Conservation (phyloP, 176 grass and related monocot species). For the Carex pumila region DNA sequence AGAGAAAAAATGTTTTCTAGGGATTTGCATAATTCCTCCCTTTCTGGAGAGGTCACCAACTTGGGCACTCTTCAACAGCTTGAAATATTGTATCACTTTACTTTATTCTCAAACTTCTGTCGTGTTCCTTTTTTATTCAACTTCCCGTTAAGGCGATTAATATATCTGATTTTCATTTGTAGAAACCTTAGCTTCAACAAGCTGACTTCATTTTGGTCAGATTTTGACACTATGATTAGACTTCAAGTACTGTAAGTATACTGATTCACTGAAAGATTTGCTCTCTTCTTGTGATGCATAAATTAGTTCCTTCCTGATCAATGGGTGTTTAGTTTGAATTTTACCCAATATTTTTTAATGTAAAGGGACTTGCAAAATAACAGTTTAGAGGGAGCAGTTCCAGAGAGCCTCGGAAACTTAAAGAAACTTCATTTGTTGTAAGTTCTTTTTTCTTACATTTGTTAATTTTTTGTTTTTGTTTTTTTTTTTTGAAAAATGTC, state of each 20-base stretch:
- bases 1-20: constrained; percentile 6
- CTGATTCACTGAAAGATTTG: neutral
- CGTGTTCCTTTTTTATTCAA: neutral
- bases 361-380: constrained; percentile 39
- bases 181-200: constrained; percentile 44
- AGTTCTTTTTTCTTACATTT: constrained; percentile 11
- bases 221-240: constrained; percentile 24
- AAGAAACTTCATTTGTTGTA: constrained; percentile 33
- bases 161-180: neutral
- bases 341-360: constrained; percentile 1
- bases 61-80: constrained; percentile 30
- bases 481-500: neutral
- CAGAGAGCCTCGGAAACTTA: constrained; percentile 30
- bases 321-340: neutral
- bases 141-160: neutral
- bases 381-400: constrained; percentile 29
- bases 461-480: neutral
- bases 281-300: neutral
- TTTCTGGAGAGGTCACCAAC: constrained; percentile 32
- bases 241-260: constrained; percentile 39
- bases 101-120: neutral
- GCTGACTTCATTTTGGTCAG: constrained; percentile 27
- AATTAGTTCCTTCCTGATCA: neutral
- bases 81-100: constrained; percentile 26
- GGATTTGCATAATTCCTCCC: constrained; percentile 33